phyloP scores from a whole-genome alignment of 1,284 basidiomycete species.

The Coniferiporia weirii region DNA sequence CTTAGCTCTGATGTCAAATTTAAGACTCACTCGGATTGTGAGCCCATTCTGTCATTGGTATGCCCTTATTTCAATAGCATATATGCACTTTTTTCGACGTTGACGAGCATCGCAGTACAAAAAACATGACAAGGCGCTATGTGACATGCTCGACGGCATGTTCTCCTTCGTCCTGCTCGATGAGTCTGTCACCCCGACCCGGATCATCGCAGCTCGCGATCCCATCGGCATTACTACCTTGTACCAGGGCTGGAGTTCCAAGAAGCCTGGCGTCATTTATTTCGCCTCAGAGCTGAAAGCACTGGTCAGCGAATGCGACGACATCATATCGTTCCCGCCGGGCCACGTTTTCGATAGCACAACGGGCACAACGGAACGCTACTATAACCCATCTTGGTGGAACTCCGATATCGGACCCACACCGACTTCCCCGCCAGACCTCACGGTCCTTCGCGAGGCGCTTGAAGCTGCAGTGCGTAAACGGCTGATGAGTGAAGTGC shows the following conservation, averaged over 20 bases:
- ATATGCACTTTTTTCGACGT: slow-evolving; percentile 8
- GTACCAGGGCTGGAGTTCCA: slow-evolving; percentile 92
- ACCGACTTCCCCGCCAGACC: slow-evolving; percentile 66
- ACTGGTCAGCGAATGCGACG: slow-evolving; percentile 89
- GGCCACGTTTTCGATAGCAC: slow-evolving; percentile 91
- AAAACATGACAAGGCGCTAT: slow-evolving; percentile 74
- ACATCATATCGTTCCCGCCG: slow-evolving; percentile 93
- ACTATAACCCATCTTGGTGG: slow-evolving; percentile 89
- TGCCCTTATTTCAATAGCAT: slow-evolving; percentile 24
- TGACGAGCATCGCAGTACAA: slow-evolving; percentile 57
- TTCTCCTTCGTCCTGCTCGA: slow-evolving; percentile 98
- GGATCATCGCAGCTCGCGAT: slow-evolving; percentile 94
- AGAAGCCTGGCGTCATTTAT: slow-evolving; percentile 80
- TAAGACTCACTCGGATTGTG: slow-evolving; percentile 98
- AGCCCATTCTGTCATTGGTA: slow-evolving; percentile 92
- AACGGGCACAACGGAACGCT: slow-evolving; percentile 72
- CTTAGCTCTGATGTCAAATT: slow-evolving; percentile 71
- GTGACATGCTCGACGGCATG: slow-evolving; percentile 92
- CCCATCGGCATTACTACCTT: slow-evolving; percentile 98
- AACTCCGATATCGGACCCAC: slow-evolving; percentile 49
- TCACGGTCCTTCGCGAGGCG: slow-evolving; percentile 70
- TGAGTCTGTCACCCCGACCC: slow-evolving; percentile 83
- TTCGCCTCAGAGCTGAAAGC: slow-evolving; percentile 98
- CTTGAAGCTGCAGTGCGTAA: slow-evolving; percentile 94
- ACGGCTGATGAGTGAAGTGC: slow-evolving; percentile 97